Base-by-base conservation (phyloP, 1,284 basidiomycete genomes). In the Papiliotrema flavescens region DNA sequence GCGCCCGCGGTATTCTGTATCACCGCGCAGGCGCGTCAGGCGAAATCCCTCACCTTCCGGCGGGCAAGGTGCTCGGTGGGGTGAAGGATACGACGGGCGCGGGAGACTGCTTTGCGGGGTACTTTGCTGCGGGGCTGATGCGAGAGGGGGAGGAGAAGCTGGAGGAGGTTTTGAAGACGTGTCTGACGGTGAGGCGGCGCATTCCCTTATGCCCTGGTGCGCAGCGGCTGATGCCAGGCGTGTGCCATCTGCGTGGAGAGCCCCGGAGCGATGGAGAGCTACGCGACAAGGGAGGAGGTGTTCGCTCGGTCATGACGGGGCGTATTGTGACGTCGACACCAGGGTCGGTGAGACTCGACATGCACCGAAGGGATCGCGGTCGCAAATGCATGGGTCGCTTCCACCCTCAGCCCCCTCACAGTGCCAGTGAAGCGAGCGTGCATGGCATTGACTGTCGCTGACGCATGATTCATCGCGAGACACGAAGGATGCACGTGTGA, bases 31-130 rank as follows among this genome's bases (percentile, higher is more conserved):
- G 47, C 14, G 14, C 20, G 8, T 46, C 44, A 9, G 43, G 34
- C 22, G 20, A 42, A 3, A 42, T 66, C 7, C 56, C 59, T 13
- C 60, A 70, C 36, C 57, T 72, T 7, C 69, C 72, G 1, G 67
- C 73, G 5, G 71, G 62, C 1, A 67, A 60, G 28, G 54, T 76
- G 13, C 28, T 32, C 6, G 39, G 61, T 3, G 61, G 65, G 0
- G 49, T 74, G 3, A 67, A 61, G 51, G 76, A 78, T 54, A 76
- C 75, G 20, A 78, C 76, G 0, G 76, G 76, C 13, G 76, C 76
- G 0, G 76, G 76, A 9, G 76, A 78, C 56, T 75, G 73, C 50
- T 78, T 78, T 51, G 67, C 73, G 8, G 76, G 76, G 1, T 76
- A 71, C 56, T 71, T 78, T 42, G 71, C 69, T 2, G 73, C 74